These are phyloP conservation scores for Garcileccinum viscosum DNA, from an alignment of 1,284 basidiomycete genomes.

Conservation along the genomic window DNA sequence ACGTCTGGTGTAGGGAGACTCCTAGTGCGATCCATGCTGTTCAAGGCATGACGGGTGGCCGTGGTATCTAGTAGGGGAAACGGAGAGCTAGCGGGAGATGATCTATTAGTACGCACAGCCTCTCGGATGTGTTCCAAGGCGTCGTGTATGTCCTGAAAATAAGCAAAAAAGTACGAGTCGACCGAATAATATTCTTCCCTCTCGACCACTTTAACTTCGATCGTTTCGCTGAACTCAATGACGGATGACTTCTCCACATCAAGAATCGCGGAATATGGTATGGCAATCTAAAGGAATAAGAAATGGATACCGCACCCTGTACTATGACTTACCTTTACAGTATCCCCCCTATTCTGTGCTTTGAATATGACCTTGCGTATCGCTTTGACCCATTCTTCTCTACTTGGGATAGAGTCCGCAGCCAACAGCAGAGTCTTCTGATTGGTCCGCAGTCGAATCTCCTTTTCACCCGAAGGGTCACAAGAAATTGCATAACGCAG, in stretches of 20 bases:
- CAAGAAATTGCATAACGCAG: conserved; percentile 91
- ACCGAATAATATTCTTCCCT: conserved; percentile 77
- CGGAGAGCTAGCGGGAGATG: conserved; percentile 45
- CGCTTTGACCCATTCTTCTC: conserved; percentile 93
- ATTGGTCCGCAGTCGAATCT: conserved; percentile 81
- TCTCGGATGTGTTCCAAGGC: conserved; percentile 83
- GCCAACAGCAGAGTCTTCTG: conserved; percentile 76
- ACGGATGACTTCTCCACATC: conserved; percentile 88
- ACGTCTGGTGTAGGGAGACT: conserved; percentile 42
- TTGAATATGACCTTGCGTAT: conserved; percentile 93
- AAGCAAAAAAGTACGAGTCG: conserved; percentile 94
- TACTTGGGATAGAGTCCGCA: conserved; percentile 80
- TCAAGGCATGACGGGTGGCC: conserved; percentile 44
- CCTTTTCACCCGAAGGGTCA: conserved; percentile 76
- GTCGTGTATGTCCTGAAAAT: conserved; percentile 80
- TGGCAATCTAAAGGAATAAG: conserved; percentile 73
- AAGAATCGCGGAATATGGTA: conserved; percentile 88
- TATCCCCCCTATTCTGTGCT: conserved; percentile 94
- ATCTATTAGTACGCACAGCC: conserved; percentile 66
- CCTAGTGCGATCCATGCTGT: conserved; percentile 46
- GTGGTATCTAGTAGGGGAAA: conserved; percentile 74
- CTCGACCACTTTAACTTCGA: conserved; percentile 91
- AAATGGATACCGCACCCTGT: background rate
- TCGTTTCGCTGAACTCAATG: conserved; percentile 93
- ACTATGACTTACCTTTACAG: conserved; percentile 73